Evolutionary conservation across 2,329 filamentous ascomycete genomes (phyloP).

Genomic region (Colletotrichum sp.): DNA sequence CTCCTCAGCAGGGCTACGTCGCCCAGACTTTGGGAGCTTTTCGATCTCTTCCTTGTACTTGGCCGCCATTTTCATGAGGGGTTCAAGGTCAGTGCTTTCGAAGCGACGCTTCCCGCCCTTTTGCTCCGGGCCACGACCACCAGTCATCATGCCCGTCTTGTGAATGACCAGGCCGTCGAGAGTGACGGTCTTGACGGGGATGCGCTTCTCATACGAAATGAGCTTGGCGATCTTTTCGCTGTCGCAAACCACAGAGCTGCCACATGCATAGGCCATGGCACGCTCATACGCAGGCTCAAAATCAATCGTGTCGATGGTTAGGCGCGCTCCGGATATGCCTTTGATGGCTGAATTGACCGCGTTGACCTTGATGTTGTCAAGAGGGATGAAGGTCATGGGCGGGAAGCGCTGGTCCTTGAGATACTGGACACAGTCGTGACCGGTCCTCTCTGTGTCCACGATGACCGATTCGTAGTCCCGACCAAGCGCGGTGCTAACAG

Average conservation of each 20-base stretch:
- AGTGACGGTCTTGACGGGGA: conserved; percentile 93
- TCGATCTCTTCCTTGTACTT: conserved; percentile 80
- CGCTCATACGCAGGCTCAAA: conserved; percentile 89
- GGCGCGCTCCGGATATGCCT: conserved; percentile 81
- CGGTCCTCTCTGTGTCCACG: conserved; percentile 93
- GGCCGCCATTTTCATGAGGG: conserved; percentile 76
- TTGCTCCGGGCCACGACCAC: conserved; percentile 80
- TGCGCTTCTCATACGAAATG: conserved; percentile 82
- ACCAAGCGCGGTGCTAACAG: conserved; percentile 89
- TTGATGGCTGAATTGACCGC: conserved; percentile 90
- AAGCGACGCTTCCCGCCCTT: conserved; percentile 81
- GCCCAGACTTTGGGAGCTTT: conserved; percentile 79
- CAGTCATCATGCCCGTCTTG: conserved; percentile 96
- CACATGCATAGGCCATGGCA: conserved; percentile 93
- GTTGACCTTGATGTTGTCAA: conserved; percentile 97
- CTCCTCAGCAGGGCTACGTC: conserved; percentile 80
- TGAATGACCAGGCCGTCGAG: conserved; percentile 96
- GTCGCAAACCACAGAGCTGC: conserved; percentile 94
- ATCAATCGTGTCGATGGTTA: conserved; percentile 95
- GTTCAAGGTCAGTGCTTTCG: conserved; percentile 88
- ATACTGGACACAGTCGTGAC: conserved; percentile 91
- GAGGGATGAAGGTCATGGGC: conserved; percentile 91
- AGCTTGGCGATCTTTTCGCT: conserved; percentile 84
- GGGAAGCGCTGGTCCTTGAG: conserved; percentile 87
- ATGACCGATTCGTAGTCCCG: conserved; percentile 94